Evolutionary conservation across 805 yeast species (phyloP).

Genomic region (Pichia eremophila): DNA sequence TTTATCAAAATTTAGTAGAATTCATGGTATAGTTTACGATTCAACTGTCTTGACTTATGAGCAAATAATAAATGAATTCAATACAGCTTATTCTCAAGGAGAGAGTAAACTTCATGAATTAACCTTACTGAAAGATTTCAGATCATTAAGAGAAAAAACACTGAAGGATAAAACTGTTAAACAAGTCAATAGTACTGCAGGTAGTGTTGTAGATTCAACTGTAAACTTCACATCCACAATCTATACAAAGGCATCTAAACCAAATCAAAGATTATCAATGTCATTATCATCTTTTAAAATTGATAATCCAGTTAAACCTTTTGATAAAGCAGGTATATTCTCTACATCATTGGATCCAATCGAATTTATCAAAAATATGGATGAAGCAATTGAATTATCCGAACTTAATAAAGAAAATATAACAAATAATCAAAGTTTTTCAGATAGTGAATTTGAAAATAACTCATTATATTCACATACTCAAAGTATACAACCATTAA

Average conservation of each 20-base stretch:
- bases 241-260: conserved; percentile 25
- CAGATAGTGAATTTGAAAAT: not conserved
- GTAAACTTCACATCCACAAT: conserved; percentile 23
- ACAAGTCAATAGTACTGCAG: conserved; percentile 17
- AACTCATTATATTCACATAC: not conserved
- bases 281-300: conserved; percentile 18
- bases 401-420: not conserved
- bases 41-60: conserved; percentile 18
- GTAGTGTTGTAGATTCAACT: conserved; percentile 21
- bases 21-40: conserved; percentile 25
- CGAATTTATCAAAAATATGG: conserved; percentile 10
- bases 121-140: conserved; percentile 29
- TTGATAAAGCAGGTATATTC: conserved; percentile 26
- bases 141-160: conserved; percentile 28
- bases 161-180: conserved; percentile 25
- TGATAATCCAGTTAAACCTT: conserved; percentile 29
- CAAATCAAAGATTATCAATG: conserved; percentile 18
- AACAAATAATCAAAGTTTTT: not conserved
- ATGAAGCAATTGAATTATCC: not conserved
- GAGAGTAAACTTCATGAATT: conserved; percentile 32
- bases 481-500: not conserved
- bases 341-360: conserved; percentile 23
- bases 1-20: conserved; percentile 18
- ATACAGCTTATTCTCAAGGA: conserved; percentile 25
- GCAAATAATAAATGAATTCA: conserved; percentile 32